Percentiles rank a stretch among this genome's conserved stretches.
These are phyloP conservation scores for Ascoidea asiatica DNA, from an alignment of 805 yeast genomes.

Conservation along the genomic window DNA sequence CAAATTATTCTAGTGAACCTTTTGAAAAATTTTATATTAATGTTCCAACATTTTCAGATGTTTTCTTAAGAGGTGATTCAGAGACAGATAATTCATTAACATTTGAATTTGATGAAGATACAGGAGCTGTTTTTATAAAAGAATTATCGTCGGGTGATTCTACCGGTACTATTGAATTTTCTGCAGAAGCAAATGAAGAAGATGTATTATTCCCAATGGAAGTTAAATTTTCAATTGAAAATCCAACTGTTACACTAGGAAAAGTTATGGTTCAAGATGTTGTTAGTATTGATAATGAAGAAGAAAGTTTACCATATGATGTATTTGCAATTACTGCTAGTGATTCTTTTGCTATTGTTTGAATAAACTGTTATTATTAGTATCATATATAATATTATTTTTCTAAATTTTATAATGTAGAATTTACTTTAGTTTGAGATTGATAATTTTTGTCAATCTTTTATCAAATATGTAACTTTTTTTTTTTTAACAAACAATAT, in stretches of 20 bases:
- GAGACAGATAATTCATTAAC: conserved; percentile 40
- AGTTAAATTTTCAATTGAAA: conserved; percentile 41
- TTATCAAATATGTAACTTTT: too few species aligned
- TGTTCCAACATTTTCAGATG: conserved; percentile 52
- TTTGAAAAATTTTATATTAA: conserved; percentile 23
- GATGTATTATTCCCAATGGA: conserved; percentile 84
- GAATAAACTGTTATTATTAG: conserved; percentile 1
- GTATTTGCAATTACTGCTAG: conserved; percentile 41
- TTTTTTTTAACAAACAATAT: too few species aligned
- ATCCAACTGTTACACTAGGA: conserved; percentile 43
- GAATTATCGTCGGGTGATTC: conserved; percentile 36
- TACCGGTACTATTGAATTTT: conserved; percentile 68
- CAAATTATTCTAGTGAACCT: conserved; percentile 25
- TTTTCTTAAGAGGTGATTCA: conserved; percentile 32
- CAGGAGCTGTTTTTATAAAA: conserved; percentile 52
- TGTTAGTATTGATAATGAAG: conserved; percentile 31
- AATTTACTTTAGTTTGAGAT: background rate
- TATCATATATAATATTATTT: too few species aligned
- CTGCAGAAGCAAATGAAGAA: conserved; percentile 63
- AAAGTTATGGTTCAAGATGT: conserved; percentile 51
- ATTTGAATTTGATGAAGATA: conserved; percentile 50
- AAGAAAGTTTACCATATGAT: conserved; percentile 56
- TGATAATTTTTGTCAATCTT: too few species aligned
- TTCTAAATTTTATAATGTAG: too few species aligned
- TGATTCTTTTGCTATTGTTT: conserved; percentile 46